Percentiles rank a stretch among this genome's conserved stretches.
phyloP scores from a whole-genome alignment of 768 basidiomycete species.

The Lentinula raphanica region DNA sequence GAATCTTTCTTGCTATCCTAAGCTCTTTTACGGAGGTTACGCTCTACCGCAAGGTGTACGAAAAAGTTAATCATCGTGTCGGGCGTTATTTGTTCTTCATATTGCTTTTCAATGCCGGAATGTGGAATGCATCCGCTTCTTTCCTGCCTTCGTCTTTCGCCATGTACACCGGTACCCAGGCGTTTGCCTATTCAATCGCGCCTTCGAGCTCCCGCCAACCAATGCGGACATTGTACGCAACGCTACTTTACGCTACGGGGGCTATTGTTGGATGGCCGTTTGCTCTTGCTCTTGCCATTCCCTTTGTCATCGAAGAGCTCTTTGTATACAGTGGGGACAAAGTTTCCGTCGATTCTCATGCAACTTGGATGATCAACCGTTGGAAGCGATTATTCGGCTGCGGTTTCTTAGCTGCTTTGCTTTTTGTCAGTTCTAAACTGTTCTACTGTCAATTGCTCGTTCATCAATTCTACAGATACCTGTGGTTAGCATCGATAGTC shows the following conservation, averaged over 20 bases:
- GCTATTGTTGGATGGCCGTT: conserved; percentile 97
- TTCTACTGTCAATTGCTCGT: neutral
- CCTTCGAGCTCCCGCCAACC: conserved; percentile 50
- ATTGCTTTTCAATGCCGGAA: conserved; percentile 79
- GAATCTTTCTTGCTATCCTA: conserved; percentile 70
- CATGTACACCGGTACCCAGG: conserved; percentile 83
- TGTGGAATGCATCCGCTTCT: conserved; percentile 91
- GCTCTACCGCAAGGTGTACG: conserved; percentile 76
- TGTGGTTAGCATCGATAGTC: conserved; percentile 75
- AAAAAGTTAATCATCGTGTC: conserved; percentile 80
- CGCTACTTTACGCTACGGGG: conserved; percentile 70
- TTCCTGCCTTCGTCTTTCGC: conserved; percentile 94
- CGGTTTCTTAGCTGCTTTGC: conserved; percentile 49
- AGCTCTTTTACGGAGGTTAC: conserved; percentile 74
- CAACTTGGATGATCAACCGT: conserved; percentile 56
- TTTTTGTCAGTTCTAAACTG: conserved; percentile 46
- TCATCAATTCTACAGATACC: conserved; percentile 55
- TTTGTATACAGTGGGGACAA: conserved; percentile 70
- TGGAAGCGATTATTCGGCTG: conserved; percentile 52
- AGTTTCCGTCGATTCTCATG: conserved; percentile 39
- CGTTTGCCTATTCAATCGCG: conserved; percentile 62
- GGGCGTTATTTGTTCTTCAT: conserved; percentile 93
- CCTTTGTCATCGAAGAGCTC: conserved; percentile 88
- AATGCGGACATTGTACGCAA: conserved; percentile 58
- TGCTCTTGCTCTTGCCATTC: conserved; percentile 78